Percentiles rank a stretch among this genome's conserved stretches.
Conservation (phyloP, 106 monocot species). For the Gastrodia elata region DNA sequence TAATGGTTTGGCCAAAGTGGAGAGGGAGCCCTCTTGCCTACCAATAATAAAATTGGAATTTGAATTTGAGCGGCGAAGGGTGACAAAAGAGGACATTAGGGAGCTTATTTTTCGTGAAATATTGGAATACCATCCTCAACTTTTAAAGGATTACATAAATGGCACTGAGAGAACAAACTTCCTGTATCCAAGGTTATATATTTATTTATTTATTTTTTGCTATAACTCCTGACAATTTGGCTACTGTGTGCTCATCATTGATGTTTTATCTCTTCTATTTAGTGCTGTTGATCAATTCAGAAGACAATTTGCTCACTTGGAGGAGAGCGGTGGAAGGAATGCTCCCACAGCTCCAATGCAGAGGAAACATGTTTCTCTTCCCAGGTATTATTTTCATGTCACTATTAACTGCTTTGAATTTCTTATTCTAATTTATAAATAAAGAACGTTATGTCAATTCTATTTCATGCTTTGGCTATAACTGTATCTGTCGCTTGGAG, state of each 20-base stretch:
- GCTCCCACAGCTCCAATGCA: conserved; percentile 46
- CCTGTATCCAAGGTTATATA: conserved; percentile 63
- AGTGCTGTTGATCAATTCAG: conserved; percentile 91
- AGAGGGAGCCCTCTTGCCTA: conserved; percentile 78
- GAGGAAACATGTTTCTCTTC: conserved; percentile 84
- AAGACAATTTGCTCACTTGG: conserved; percentile 79
- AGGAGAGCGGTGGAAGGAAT: conserved; percentile 73
- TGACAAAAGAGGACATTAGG: conserved; percentile 81
- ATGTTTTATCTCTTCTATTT: conserved; percentile 9
- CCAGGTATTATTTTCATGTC: conserved; percentile 38
- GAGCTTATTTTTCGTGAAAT: conserved; percentile 85
- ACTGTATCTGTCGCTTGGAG: background rate
- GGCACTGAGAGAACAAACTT: conserved; percentile 74
- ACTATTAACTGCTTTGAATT: background rate
- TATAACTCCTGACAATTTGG: background rate
- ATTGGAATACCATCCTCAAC: conserved; percentile 86
- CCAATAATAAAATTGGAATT: conserved; percentile 83
- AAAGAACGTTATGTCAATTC: background rate
- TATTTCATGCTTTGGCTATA: background rate
- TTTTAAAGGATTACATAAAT: conserved; percentile 74
- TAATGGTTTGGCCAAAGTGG: conserved; percentile 69
- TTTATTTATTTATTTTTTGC: conserved; percentile 6
- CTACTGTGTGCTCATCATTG: background rate
- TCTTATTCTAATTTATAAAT: background rate
- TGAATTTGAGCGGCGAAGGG: conserved; percentile 81